A percentile compares a stretch with the other conserved stretches of the same genome.
These are phyloP conservation scores for Sphagnum contortum DNA, from an alignment of 225 moss, liverwort and hornwort genomes.

Conservation along the genomic window DNA sequence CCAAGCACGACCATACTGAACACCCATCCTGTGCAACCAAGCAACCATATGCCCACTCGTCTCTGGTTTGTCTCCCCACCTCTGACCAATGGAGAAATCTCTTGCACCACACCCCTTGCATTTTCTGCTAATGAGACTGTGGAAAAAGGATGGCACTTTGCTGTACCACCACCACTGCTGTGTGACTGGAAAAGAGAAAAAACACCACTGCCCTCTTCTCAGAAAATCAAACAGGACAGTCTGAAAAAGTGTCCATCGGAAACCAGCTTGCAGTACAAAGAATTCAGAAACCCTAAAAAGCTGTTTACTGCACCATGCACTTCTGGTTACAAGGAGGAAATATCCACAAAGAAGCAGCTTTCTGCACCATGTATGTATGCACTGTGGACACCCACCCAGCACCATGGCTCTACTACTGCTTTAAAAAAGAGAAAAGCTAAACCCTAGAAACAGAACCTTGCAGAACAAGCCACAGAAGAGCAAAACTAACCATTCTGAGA, in stretches of 20 bases:
- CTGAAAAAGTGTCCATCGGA: too few relatives aligned
- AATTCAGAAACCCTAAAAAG: too few relatives aligned
- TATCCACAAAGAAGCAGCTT: too few relatives aligned
- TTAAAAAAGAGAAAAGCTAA: neutral
- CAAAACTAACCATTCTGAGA: slow-evolving; percentile 6
- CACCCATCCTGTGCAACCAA: slow-evolving; percentile 97
- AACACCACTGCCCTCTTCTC: too few relatives aligned
- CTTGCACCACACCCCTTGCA: slow-evolving; percentile 35
- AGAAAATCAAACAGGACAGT: too few relatives aligned
- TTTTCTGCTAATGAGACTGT: slow-evolving; percentile 40
- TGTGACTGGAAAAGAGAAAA: too few relatives aligned
- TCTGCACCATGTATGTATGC: slow-evolving; percentile 4
- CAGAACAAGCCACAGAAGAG: neutral
- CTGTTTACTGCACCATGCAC: slow-evolving; percentile 9
- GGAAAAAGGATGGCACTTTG: slow-evolving; percentile 28
- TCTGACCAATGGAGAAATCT: slow-evolving; percentile 39
- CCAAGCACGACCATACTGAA: slow-evolving; percentile 99
- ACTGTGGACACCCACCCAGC: slow-evolving; percentile 17
- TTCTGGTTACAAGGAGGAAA: slow-evolving; percentile 1
- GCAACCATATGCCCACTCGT: slow-evolving; percentile 76
- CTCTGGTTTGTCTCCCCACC: slow-evolving; percentile 45
- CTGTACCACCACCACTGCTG: too few relatives aligned
- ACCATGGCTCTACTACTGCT: slow-evolving; percentile 1
- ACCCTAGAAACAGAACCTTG: slow-evolving; percentile 1
- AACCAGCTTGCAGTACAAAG: too few relatives aligned